phyloP scores from a whole-genome alignment of 768 basidiomycete genomes.

The Calvatia gigantea region DNA sequence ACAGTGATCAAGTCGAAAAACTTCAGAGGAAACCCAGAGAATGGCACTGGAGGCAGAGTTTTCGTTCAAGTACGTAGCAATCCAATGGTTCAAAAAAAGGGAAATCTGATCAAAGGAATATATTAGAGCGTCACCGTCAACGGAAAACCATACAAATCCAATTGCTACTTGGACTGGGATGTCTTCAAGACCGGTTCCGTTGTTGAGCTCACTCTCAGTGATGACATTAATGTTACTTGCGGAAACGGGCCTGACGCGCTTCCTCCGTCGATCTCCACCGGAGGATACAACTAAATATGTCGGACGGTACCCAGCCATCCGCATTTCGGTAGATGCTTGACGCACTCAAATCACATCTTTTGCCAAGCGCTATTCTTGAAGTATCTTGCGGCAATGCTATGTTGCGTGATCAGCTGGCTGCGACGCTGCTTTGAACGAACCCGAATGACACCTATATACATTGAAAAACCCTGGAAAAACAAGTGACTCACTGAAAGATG shows the following conservation, averaged over 20 bases:
- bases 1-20: constrained; percentile 49
- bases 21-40: constrained; percentile 48
- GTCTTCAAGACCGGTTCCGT: constrained; percentile 50
- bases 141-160: constrained; percentile 55
- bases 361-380: too few species aligned
- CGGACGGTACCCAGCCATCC: neutral
- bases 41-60: constrained; percentile 51
- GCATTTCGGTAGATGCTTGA: too few species aligned
- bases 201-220: constrained; percentile 53
- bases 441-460: too few species aligned
- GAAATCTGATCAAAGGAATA: neutral
- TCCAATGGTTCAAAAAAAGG: neutral
- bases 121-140: constrained; percentile 53
- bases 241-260: constrained; percentile 42
- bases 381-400: too few species aligned
- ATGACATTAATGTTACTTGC: constrained; percentile 50
- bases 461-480: too few species aligned
- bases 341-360: too few species aligned
- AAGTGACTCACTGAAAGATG: too few species aligned
- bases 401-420: too few species aligned
- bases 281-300: constrained; percentile 42
- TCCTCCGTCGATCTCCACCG: constrained; percentile 65
- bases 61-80: constrained; percentile 46
- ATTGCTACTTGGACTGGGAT: constrained; percentile 65
- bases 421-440: too few species aligned